Percentiles rank a stretch among this genome's conserved stretches.
phyloP scores from a whole-genome alignment of 2,329 filamentous ascomycete species.

The Lithohypha guttulata region DNA sequence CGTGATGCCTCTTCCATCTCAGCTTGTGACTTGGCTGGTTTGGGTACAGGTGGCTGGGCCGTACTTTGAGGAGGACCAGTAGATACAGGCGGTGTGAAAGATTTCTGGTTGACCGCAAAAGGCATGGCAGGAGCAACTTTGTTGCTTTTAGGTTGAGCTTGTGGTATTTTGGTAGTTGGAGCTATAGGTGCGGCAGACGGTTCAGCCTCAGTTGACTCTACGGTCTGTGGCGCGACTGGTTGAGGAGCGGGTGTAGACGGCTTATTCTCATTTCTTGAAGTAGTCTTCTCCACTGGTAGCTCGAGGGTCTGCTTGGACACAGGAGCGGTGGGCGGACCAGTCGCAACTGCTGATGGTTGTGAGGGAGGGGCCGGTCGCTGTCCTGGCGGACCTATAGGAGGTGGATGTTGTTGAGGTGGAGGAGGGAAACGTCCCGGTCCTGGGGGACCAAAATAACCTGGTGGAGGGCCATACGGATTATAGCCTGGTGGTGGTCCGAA shows the following conservation, averaged over 20 bases:
- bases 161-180: slow-evolving; percentile 15
- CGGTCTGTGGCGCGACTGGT: slow-evolving; percentile 13
- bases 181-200: slow-evolving; percentile 17
- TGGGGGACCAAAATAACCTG: slow-evolving; percentile 59
- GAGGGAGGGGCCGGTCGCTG: slow-evolving; percentile 26
- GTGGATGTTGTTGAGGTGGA: slow-evolving; percentile 32
- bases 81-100: slow-evolving; percentile 27
- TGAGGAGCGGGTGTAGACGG: slow-evolving; percentile 26
- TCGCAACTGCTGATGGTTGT: slow-evolving; percentile 16
- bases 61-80: slow-evolving; percentile 24
- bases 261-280: slow-evolving; percentile 27
- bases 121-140: slow-evolving; percentile 38
- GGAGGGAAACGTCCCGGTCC: slow-evolving; percentile 40
- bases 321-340: slow-evolving; percentile 19
- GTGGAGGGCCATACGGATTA: slow-evolving; percentile 62
- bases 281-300: slow-evolving; percentile 32
- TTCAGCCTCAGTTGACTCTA: slow-evolving; percentile 20
- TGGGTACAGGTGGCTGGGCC: slow-evolving; percentile 14
- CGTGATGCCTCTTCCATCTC: slow-evolving; percentile 38
- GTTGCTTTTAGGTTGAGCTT: slow-evolving; percentile 29
- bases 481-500: slow-evolving; percentile 50
- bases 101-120: slow-evolving; percentile 26
- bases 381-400: slow-evolving; percentile 48
- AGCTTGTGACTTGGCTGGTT: slow-evolving; percentile 21
- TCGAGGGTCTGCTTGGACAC: slow-evolving; percentile 34